Evolutionary conservation across 495 filamentous ascomycete genomes (phyloP), one percentile per base, ranked within the genome.

Genomic region (Trichoderma orchidacearum): DNA sequence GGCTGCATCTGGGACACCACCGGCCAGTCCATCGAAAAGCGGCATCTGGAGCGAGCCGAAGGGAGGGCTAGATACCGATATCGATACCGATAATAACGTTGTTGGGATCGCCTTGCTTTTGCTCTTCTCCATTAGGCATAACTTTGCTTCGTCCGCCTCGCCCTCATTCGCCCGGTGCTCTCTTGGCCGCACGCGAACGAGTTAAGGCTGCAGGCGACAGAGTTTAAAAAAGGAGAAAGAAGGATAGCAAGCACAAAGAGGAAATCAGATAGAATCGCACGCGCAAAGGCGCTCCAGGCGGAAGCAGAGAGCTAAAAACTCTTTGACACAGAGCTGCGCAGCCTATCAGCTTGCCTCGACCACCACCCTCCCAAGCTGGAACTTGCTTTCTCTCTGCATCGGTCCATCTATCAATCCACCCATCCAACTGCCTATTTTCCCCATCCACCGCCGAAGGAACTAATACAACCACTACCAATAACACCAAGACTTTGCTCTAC

Each of bases 261-360:
- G n/a, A 57, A 23, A 56, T 60, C 32, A 55, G 60, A 54, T 54
- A 60, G 34, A 59, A 56, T 57, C 60, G 59, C 61, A 64, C 65
- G 61, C 64, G 58, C 36, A 41, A 41, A 21, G 36, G 17, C 4
- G 41, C 21, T 27, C 21, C 41, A 23, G n/a, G n/a, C n/a, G n/a
- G n/a, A n/a, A n/a, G n/a, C n/a, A n/a, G n/a, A n/a, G n/a, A n/a
- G n/a, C n/a, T n/a, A n/a, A n/a, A n/a, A 25, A 25, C 18, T 13
- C 12, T 23, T 48, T 12, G 41, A 48, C 41, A 12, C 36, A 15
- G 18, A 25, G 18, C 41, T 27, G 3, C 8, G 41, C 41, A 23
- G 41, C 41, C 41, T 48, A 48, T 48, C 41, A 48, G 41, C 41
- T 27, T 23, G 27, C 27, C 41, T 18, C 41, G 41, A 23, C 18